Evolutionary conservation across 345 rosid species (phyloP).

Genomic region (Sapria himalayana): DNA sequence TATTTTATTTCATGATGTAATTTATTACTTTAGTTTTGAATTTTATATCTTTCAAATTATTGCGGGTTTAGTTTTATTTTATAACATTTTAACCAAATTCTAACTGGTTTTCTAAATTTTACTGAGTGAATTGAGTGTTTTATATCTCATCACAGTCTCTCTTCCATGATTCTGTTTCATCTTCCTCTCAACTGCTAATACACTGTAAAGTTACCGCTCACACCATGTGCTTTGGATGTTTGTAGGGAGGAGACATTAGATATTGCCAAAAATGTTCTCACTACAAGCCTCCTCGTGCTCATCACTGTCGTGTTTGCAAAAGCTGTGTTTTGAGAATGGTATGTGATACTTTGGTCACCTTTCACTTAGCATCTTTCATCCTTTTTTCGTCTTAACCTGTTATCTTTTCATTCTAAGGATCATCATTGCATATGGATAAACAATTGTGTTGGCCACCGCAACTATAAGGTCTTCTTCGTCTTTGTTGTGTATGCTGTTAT

Average conservation of each 20-base stretch:
- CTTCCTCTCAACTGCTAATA: too few relatives aligned
- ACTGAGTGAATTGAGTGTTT: too few relatives aligned
- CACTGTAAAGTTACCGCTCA: too few relatives aligned
- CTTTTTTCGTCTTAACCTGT: conserved; percentile 14
- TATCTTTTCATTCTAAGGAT: conserved; percentile 46
- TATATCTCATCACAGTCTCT: too few relatives aligned
- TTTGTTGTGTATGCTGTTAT: conserved; percentile 55
- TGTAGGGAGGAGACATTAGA: conserved; percentile 86
- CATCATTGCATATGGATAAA: conserved; percentile 96
- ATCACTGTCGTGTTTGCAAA: conserved; percentile 85
- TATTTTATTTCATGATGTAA: too few relatives aligned
- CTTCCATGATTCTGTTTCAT: too few relatives aligned
- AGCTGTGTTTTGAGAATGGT: conserved; percentile 89
- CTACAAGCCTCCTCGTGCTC: conserved; percentile 83
- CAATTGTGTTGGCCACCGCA: conserved; percentile 83
- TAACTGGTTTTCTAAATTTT: too few relatives aligned
- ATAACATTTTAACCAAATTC: too few relatives aligned
- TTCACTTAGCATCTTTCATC: conserved; percentile 9
- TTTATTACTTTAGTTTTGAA: too few relatives aligned
- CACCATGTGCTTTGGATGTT: conserved; percentile 10
- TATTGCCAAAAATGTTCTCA: conserved; percentile 81
- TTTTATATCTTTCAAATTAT: too few relatives aligned
- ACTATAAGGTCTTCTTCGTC: conserved; percentile 75
- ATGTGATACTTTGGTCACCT: conserved; percentile 12
- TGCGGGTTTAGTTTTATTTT: too few relatives aligned